These are phyloP conservation scores for Vigna angularis DNA, from an alignment of 306 rosid species.

Conservation along the genomic window DNA sequence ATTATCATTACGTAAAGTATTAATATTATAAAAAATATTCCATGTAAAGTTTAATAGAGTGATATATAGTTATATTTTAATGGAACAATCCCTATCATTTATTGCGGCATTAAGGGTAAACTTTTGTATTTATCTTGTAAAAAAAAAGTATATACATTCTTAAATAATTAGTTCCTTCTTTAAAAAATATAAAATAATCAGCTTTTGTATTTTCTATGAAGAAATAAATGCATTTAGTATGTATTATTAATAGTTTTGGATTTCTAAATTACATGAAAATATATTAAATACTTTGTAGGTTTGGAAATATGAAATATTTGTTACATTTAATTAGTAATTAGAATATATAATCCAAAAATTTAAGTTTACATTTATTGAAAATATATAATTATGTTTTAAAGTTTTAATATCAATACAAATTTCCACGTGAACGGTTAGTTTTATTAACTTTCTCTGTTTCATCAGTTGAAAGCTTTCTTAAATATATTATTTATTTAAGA, in stretches of 20 bases:
- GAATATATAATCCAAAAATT: neutral
- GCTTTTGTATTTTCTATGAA: neutral
- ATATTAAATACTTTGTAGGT: neutral
- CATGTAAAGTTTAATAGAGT: neutral
- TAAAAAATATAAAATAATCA: neutral
- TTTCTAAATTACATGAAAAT: neutral
- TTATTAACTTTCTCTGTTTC: no score
- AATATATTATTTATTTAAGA: neutral
- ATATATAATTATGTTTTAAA: neutral
- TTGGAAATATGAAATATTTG: neutral
- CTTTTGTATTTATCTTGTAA: neutral
- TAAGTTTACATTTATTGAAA: neutral
- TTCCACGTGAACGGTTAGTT: neutral
- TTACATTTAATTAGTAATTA: neutral
- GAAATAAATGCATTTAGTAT: neutral
- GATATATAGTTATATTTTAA: neutral
- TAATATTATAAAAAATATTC: neutral
- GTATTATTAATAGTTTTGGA: neutral
- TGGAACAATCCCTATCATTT: neutral
- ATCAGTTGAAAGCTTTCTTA: neutral
- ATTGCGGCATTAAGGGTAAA: neutral
- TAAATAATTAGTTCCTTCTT: no score
- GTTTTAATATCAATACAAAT: neutral
- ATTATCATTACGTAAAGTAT: neutral
- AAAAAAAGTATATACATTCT: no score